Base-by-base conservation (phyloP, 208 protist species). In the Trypanosomatidae sp. region DNA sequence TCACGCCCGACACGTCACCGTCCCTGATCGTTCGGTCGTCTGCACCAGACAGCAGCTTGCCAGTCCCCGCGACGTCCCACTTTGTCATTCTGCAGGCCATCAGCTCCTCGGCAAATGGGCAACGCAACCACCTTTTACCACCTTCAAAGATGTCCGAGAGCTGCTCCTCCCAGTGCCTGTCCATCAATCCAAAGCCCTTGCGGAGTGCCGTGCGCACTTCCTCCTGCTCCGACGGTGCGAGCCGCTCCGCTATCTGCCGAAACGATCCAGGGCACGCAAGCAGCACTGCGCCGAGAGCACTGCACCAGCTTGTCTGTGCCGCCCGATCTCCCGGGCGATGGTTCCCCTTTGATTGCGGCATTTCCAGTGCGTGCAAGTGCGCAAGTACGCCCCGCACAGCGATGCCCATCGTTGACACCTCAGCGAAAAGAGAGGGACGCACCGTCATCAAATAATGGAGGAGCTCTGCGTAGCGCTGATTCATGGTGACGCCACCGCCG, bases 71-170 rank as follows among this genome's bases (percentile, higher is more conserved):
- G 19, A 47, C 64, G 53, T 15, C 28, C 7, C 49, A 28, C 30
- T 28, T 15, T 3, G 66, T 8, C n/a, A 25, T 55, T 25, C 49
- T 17, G 49, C 33, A 44, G 13, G 46, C 46, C 44, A 46, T 62
- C 30, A 77, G 50, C 46, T 66, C 66, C 47, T 71, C 66, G 17
- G 58, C 65, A 52, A 72, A 77, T 19, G 44, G 55, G 22, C 73
- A 77, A 22, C 55, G 19, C 15, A 70, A 7, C 39, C 28, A 25
- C 30, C 4, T 25, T 13, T 65, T 25, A 47, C 39, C 36, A 10
- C 12, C 25, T 41, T 5, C 39, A 44, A 19, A 47, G 19, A 25
- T 22, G 22, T 46, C 39, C 36, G 60, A 15, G 28, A 65, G 39
- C 25, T 56, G 4, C n/a, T 3, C 25, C 65, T 56, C 46, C 13